Conservation (phyloP, 208 protist species). For the Vickermania ingenoplastis region DNA sequence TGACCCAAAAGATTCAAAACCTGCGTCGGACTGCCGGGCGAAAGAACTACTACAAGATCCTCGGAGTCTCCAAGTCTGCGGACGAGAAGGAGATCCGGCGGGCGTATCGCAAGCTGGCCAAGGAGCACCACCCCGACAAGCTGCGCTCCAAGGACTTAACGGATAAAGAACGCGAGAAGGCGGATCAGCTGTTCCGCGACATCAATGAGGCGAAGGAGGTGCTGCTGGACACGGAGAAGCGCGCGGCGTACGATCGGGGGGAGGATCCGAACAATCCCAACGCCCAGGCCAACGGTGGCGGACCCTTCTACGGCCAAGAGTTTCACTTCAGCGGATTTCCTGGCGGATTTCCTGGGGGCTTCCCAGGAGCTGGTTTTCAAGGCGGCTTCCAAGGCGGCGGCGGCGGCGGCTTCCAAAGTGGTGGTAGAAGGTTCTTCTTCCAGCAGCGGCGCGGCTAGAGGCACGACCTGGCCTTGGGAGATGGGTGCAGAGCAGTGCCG, state of each 20-base stretch:
- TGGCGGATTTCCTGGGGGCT: slow-evolving; percentile 6
- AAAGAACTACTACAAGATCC: slow-evolving; percentile 91
- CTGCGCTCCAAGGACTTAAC: slow-evolving; percentile 62
- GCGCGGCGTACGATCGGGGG: slow-evolving; percentile 78
- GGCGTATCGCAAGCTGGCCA: slow-evolving; percentile 85
- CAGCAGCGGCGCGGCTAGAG: neutral
- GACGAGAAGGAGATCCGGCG: slow-evolving; percentile 72
- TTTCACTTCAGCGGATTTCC: slow-evolving; percentile 27
- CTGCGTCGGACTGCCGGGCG: slow-evolving; percentile 23
- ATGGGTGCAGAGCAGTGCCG: too few species aligned
- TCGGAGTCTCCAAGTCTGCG: slow-evolving; percentile 82
- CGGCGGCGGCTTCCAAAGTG: slow-evolving; percentile 11
- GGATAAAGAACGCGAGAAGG: slow-evolving; percentile 52
- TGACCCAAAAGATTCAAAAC: slow-evolving; percentile 21
- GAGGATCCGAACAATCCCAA: slow-evolving; percentile 77
- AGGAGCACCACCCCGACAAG: slow-evolving; percentile 85
- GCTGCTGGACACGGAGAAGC: slow-evolving; percentile 80
- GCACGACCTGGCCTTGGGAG: too few species aligned
- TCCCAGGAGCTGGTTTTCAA: slow-evolving; percentile 7
- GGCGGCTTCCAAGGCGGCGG: slow-evolving; percentile 10
- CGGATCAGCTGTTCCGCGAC: slow-evolving; percentile 73
- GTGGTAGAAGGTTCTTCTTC: slow-evolving; percentile 9
- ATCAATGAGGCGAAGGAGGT: slow-evolving; percentile 90
- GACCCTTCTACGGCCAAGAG: slow-evolving; percentile 57
- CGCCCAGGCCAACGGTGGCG: slow-evolving; percentile 18